Percentiles rank a stretch among this genome's conserved stretches.
phyloP scores from a whole-genome alignment of 805 yeast species.

The Helenozyma rhizophorensis region DNA sequence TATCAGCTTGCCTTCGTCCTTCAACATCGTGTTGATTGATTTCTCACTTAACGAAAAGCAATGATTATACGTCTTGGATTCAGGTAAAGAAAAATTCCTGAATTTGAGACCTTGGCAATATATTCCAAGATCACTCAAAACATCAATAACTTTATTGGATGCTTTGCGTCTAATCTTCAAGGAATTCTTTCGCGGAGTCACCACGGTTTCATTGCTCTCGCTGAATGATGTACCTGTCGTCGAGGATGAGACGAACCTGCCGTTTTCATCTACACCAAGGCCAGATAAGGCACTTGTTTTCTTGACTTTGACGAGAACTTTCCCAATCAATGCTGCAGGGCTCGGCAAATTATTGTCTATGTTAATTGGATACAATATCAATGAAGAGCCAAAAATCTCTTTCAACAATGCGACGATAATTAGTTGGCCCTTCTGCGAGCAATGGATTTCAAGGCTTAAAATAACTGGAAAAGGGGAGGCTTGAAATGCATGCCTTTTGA shows the following conservation, averaged over 20 bases:
- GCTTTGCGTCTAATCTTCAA: slow-evolving; percentile 22
- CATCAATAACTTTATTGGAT: slow-evolving; percentile 27
- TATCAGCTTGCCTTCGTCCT: slow-evolving; percentile 50
- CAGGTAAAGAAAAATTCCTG: slow-evolving; percentile 79
- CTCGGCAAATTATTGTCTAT: slow-evolving; percentile 45
- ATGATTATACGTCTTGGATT: slow-evolving; percentile 75
- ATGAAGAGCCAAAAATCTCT: slow-evolving; percentile 54
- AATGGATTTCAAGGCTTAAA: slow-evolving; percentile 79
- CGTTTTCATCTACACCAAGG: slow-evolving; percentile 17
- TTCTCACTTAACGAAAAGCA: slow-evolving; percentile 86
- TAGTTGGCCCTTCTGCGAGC: slow-evolving; percentile 65
- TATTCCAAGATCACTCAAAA: slow-evolving; percentile 59
- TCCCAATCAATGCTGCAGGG: slow-evolving; percentile 68
- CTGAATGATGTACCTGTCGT: slow-evolving; percentile 41
- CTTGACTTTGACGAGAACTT: slow-evolving; percentile 75
- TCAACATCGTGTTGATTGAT: slow-evolving; percentile 55
- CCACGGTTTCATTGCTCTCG: slow-evolving; percentile 28
- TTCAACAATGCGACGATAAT: slow-evolving; percentile 50
- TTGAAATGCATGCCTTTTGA: slow-evolving; percentile 85
- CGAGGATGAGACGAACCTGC: slow-evolving; percentile 20
- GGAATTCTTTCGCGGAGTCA: slow-evolving; percentile 9
- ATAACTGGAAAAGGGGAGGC: slow-evolving; percentile 82
- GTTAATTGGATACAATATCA: slow-evolving; percentile 42
- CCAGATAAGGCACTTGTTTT: slow-evolving; percentile 32
- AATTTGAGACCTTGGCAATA: slow-evolving; percentile 75